phyloP scores from a whole-genome alignment of 192 early-diverging fungal genomes.

The Allomyces macrogynus region DNA sequence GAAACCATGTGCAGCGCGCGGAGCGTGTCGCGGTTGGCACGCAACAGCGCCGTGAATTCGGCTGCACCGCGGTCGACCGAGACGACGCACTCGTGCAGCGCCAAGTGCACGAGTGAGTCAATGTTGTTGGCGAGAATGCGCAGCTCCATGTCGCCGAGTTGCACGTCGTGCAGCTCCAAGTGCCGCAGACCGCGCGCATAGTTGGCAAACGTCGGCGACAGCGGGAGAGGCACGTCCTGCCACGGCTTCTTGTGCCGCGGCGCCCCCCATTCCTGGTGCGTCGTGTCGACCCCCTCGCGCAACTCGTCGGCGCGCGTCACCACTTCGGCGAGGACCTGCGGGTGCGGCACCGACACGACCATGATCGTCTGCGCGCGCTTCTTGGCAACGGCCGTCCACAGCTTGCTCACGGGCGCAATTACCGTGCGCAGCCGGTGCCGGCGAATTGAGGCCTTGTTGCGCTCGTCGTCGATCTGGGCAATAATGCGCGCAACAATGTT shows the following conservation, averaged over 20 bases:
- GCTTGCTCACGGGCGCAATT: not conserved
- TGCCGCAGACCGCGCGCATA: not conserved
- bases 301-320: not conserved
- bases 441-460: not conserved
- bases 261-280: too few relatives aligned
- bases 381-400: not conserved
- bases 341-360: not conserved
- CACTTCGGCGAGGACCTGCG: not conserved
- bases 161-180: not conserved
- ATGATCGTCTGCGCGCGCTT: not conserved
- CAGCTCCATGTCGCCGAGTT: not conserved
- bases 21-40: not conserved
- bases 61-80: not conserved
- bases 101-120: not conserved
- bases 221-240: not conserved
- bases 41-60: not conserved
- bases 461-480: not conserved
- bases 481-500: not conserved
- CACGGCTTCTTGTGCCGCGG: too few relatives aligned
- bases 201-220: not conserved
- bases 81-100: not conserved
- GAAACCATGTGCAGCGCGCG: not conserved
- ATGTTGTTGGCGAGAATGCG: not conserved
- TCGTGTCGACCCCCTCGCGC: not conserved
- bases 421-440: not conserved